These are phyloP conservation scores for Limnanthes douglasii DNA, from an alignment of 345 rosid species.

Conservation along the genomic window DNA sequence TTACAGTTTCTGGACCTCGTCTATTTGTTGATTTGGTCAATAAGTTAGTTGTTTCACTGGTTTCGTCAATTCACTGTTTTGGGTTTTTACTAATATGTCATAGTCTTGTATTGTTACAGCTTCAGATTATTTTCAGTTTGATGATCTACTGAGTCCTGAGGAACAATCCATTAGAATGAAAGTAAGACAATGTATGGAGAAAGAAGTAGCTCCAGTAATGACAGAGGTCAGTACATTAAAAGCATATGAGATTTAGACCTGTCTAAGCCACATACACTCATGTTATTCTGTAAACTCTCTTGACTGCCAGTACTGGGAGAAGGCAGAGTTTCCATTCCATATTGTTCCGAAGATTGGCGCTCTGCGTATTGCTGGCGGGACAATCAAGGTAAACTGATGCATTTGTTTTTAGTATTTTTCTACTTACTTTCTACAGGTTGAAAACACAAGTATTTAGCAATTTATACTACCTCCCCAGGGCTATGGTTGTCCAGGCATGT, in stretches of 20 bases:
- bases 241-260: neutral
- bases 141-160: slow-evolving; percentile 68
- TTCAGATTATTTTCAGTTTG: slow-evolving; percentile 66
- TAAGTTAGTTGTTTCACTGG: neutral
- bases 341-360: slow-evolving; percentile 63
- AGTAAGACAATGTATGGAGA: slow-evolving; percentile 87
- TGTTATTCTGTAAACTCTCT: neutral
- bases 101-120: slow-evolving; percentile 23
- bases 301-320: slow-evolving; percentile 78
- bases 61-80: no score
- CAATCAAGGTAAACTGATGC: slow-evolving; percentile 55
- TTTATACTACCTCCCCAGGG: slow-evolving; percentile 34
- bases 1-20: neutral
- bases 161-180: slow-evolving; percentile 45
- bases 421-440: neutral
- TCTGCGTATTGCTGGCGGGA: slow-evolving; percentile 59
- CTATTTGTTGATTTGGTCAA: neutral
- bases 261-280: neutral
- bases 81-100: no score
- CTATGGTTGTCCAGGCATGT: slow-evolving; percentile 85
- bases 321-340: slow-evolving; percentile 90
- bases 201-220: slow-evolving; percentile 85
- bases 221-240: slow-evolving; percentile 34
- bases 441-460: slow-evolving; percentile 1
- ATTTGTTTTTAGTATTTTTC: neutral